Conservation (phyloP, 768 basidiomycete species). For the Heimioporus sp. region DNA sequence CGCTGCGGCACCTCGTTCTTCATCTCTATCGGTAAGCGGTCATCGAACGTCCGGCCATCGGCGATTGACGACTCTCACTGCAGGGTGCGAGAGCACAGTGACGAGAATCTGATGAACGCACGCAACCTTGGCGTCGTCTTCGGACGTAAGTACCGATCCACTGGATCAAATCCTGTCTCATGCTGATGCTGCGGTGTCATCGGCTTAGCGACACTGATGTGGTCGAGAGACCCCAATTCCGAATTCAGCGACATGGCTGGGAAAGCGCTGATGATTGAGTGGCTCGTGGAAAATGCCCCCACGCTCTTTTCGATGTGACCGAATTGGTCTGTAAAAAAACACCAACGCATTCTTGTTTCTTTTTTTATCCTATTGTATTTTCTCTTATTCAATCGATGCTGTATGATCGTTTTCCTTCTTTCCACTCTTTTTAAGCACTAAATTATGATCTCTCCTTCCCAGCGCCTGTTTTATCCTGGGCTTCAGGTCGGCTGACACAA, state of each 20-base stretch:
- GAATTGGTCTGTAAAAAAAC: no score
- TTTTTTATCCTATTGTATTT: slow-evolving; percentile 29
- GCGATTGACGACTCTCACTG: neutral
- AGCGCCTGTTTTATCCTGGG: slow-evolving; percentile 1
- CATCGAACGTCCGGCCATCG: neutral
- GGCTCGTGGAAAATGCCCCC: slow-evolving; percentile 89
- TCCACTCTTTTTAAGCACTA: slow-evolving; percentile 3
- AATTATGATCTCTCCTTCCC: slow-evolving; percentile 17
- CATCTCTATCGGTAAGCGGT: slow-evolving; percentile 76
- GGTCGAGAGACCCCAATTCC: slow-evolving; percentile 77
- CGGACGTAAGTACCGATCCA: slow-evolving; percentile 69
- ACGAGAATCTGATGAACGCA: slow-evolving; percentile 89
- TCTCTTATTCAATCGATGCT: slow-evolving; percentile 11
- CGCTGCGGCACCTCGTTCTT: slow-evolving; percentile 76
- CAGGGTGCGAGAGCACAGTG: slow-evolving; percentile 61
- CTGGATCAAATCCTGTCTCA: neutral
- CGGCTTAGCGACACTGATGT: slow-evolving; percentile 83
- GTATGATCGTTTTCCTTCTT: slow-evolving; percentile 7
- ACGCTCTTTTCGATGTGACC: slow-evolving; percentile 39
- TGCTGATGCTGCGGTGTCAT: slow-evolving; percentile 1
- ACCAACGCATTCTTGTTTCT: neutral
- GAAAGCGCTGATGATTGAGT: slow-evolving; percentile 90
- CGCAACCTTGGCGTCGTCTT: slow-evolving; percentile 97
- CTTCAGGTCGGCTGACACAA: slow-evolving; percentile 6
- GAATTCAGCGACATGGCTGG: slow-evolving; percentile 99